Evolutionary conservation across 768 basidiomycete genomes (phyloP), one percentile per base, ranked within the genome.

Genomic region (Trametes meyenii): DNA sequence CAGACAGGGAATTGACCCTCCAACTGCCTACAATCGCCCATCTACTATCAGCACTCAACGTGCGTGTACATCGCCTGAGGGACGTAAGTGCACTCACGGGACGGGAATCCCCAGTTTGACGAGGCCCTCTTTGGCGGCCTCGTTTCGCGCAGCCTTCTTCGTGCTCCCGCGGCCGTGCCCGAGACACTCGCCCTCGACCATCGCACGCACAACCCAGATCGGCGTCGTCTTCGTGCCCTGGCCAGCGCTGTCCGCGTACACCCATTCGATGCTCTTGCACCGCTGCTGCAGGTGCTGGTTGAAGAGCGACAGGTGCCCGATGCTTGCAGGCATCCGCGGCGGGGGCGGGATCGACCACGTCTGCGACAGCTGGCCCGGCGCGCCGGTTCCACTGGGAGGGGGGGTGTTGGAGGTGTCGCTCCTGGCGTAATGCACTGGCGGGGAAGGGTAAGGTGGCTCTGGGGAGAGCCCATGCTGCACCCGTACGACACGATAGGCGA

Each of bases 61-160:
- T 33, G 8, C 17, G 5, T 48, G 8, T n/a, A 12, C 42, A 50
- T 12, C 6, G 39, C 35, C 13, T 6, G 11, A 24, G 2, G 11
- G 21, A 29, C 14, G 19, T 16, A 35, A 50, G 21, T 17, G 40
- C 26, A 68, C 69, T 43, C 55, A 79, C 81, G 74, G 69, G 80
- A 85, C 83, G 43, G 75, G 62, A 49, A 89, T 55, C 10, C 66
- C 78, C 71, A 92, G 65, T 58, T 74, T 80, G 68, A 77, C 72
- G 63, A 92, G 77, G 2, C 89, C 90, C 65, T 85, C 77, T 72
- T 90, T 92, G 33, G 91, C 91, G 5, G 91, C 91, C 70, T 90
- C 90, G 68, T 92, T 91, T 69, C 87, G 80, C 1, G 91, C 91
- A 1, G 83, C 81, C 71, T 87, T 90, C 81, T 93, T 94, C 43